phyloP scores from a whole-genome alignment of 1,284 basidiomycete species.

The Moesziomyces parantarcticus region DNA sequence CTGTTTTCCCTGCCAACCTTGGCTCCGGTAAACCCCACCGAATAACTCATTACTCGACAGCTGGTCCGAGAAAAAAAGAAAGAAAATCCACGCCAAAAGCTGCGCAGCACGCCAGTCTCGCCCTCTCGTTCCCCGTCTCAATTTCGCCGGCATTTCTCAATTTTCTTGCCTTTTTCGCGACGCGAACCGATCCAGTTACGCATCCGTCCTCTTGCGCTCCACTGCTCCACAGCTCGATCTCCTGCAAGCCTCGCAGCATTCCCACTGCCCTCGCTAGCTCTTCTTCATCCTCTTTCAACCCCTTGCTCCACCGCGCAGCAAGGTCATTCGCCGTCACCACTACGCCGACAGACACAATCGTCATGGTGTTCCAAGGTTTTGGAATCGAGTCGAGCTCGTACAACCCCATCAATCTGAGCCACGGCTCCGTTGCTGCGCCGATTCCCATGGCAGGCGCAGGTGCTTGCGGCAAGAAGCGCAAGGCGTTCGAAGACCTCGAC shows the following conservation, averaged over 20 bases:
- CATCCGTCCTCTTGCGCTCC: slow-evolving; percentile 15
- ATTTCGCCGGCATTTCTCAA: background rate
- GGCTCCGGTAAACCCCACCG: too few species aligned
- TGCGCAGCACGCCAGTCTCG: too few species aligned
- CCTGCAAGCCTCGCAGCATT: background rate
- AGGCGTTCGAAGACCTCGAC: slow-evolving; percentile 36
- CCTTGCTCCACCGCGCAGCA: too few species aligned
- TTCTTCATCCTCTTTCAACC: too few species aligned
- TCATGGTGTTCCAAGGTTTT: slow-evolving; percentile 42
- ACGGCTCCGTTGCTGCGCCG: slow-evolving; percentile 7
- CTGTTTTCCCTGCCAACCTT: too few species aligned
- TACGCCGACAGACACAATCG: background rate
- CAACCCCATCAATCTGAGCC: slow-evolving; percentile 33
- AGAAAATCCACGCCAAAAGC: background rate
- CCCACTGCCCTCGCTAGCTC: too few species aligned
- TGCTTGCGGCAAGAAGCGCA: slow-evolving; percentile 34
- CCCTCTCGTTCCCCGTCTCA: background rate
- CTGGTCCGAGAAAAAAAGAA: slow-evolving; percentile 4
- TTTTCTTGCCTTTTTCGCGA: slow-evolving; percentile 14
- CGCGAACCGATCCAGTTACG: slow-evolving; percentile 13
- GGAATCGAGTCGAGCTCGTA: slow-evolving; percentile 20
- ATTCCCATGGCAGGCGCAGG: slow-evolving; percentile 2
- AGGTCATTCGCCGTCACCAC: background rate
- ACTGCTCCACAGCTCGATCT: background rate
- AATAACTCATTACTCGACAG: too few species aligned